Evolutionary conservation across 306 rosid genomes (phyloP), one percentile per base, ranked within the genome.

Genomic region (Malus sieversii): DNA sequence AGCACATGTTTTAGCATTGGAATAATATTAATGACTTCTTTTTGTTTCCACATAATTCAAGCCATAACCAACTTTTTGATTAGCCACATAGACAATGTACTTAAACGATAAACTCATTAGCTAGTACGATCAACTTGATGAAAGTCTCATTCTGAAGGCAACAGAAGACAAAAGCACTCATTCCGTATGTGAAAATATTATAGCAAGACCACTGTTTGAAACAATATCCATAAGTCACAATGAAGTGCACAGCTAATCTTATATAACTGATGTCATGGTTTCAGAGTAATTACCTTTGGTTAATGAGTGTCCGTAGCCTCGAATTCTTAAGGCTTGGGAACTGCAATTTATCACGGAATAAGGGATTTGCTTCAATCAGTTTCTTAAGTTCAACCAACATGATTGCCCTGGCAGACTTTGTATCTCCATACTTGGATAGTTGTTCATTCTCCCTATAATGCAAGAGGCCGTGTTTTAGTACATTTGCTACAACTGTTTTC

Each of bases 321-420:
- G 98, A 95, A 80, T 92, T 95, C 61, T 95, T 95, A 45, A 95
- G 97, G 82, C 86, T 91, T 18, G 98, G 98, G 79, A 95, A 95
- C 74, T 95, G 98, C 88, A 95, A 83, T 80, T 95, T 95, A 83
- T 95, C 98, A 6, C 98, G 97, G 78, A 95, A 95, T 35, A 95
- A 81, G 38, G 98, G 98, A 82, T 95, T 95, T 8, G 97, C 98
- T 83, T 95, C 98, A 38, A 95, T 92, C 84, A 95, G 89, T 87
- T 95, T 95, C 87, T 95, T 95, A 66, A 95, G 97, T 89, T 95
- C 98, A 71, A 95, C 95, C 86, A 92, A 83, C 98, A 95, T 95
- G 73, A 95, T 95, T 73, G 98, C 93, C 75, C 98, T 76, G 8
- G 98, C 98, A 70, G 97, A 95, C 74, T 95, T 95, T 3, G 97